These are phyloP conservation scores for Wickerhamiella azymoides DNA, from an alignment of 805 yeast species.

Conservation along the genomic window DNA sequence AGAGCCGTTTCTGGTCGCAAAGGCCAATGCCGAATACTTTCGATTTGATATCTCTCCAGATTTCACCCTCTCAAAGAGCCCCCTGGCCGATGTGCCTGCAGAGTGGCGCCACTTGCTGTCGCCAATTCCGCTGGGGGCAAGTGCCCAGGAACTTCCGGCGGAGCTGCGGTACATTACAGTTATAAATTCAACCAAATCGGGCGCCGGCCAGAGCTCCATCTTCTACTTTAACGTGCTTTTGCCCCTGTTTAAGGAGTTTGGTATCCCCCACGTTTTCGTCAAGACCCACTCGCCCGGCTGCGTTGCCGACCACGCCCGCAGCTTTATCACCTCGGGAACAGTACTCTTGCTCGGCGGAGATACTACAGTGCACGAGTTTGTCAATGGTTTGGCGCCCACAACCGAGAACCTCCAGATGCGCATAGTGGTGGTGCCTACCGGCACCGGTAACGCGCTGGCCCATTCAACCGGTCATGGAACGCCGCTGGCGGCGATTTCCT, in stretches of 20 bases:
- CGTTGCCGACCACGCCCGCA: constrained; percentile 22
- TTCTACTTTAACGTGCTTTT: constrained; percentile 22
- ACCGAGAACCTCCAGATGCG: constrained; percentile 7
- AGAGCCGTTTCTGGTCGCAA: not conserved
- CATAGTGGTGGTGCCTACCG: constrained; percentile 44
- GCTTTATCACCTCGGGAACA: constrained; percentile 28
- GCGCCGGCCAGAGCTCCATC: constrained; percentile 17
- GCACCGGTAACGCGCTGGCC: constrained; percentile 77
- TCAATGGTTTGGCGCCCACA: constrained; percentile 33
- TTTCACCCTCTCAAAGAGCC: not conserved
- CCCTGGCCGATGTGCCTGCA: not conserved
- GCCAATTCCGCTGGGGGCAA: not conserved
- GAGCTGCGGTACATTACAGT: constrained; percentile 20
- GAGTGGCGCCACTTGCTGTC: not conserved
- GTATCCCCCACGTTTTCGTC: constrained; percentile 25
- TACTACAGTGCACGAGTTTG: constrained; percentile 64
- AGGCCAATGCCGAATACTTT: not conserved
- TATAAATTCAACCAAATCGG: constrained; percentile 25
- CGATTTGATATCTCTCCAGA: not conserved
- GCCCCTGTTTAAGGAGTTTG: constrained; percentile 25
- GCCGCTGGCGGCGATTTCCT: constrained; percentile 21
- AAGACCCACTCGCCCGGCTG: constrained; percentile 23
- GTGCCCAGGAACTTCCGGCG: not conserved
- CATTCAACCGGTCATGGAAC: constrained; percentile 36
- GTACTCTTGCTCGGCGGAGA: constrained; percentile 70